Conservation (phyloP, 164 flowering plant species). For the Magnolia sinica region DNA sequence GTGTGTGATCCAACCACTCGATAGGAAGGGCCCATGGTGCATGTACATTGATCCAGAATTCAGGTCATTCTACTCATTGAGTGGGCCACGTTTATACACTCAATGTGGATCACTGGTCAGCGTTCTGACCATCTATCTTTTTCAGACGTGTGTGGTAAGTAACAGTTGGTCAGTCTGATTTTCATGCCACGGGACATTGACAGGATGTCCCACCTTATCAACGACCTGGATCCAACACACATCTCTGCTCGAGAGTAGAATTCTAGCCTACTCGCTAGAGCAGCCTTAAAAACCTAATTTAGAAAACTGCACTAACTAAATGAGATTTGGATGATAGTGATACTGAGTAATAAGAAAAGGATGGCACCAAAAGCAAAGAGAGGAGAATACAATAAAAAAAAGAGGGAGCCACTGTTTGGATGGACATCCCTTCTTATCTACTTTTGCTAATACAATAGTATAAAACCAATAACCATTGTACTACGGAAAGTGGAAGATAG, state of each 20-base stretch:
- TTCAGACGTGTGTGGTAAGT: too few species aligned
- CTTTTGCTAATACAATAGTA: neutral
- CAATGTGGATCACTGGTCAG: too few species aligned
- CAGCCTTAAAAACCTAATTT: neutral
- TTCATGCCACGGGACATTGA: too few species aligned
- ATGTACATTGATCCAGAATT: too few species aligned
- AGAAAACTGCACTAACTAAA: conserved; percentile 6
- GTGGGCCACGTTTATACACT: too few species aligned
- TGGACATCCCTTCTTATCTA: neutral
- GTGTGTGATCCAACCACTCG: too few species aligned
- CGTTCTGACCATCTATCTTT: too few species aligned
- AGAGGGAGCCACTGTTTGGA: neutral
- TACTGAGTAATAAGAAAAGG: conserved; percentile 21
- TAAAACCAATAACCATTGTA: neutral
- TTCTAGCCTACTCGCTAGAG: neutral
- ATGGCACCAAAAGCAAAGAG: conserved; percentile 5
- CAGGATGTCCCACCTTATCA: too few species aligned
- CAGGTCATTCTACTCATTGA: too few species aligned
- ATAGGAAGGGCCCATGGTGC: too few species aligned
- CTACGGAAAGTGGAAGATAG: neutral
- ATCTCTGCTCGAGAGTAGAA: neutral
- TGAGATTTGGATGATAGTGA: conserved; percentile 38
- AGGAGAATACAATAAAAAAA: neutral
- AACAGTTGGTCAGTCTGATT: too few species aligned
- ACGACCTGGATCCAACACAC: too few species aligned